Evolutionary conservation across 345 rosid species (phyloP), one percentile per base, ranked within the genome.

Genomic region (Populus davidiana): DNA sequence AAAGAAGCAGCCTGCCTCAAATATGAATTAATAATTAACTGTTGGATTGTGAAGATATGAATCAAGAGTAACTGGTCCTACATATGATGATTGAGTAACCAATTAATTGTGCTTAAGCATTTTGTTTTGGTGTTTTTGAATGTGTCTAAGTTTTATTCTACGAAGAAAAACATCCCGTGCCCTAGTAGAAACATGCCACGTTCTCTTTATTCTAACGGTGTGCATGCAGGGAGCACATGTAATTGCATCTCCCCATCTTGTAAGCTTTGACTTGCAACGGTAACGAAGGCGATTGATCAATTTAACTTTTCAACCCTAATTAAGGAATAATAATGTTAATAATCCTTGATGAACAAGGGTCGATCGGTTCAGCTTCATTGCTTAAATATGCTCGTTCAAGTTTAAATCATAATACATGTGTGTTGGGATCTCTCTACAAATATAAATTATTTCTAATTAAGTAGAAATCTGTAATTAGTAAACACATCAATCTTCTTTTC

Each of bases 251-350:
- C 49, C 31, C 81, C 6, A 39, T 67, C 78, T 67, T 17, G 31
- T 59, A 72, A 67, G 71, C 80, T 75, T 82, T 77, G 80, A 77
- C 80, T 67, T 74, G 66, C 43, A 76, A 71, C 72, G 52, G 61
- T 23, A 38, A 35, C 36, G 47, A 39, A 54, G 33, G 31, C 27
- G 39, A 12, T 59, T 31, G 33, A 31, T 61, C 61, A 27, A 41
- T 39, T 36, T 69, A 23, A 6, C 44, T 29, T 61, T 21, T 66
- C 36, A 36, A 10, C 25, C 23, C 56, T 38, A 50, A 65, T 25
- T 27, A 29, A 39, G 54, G 44, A 75, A 36, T 68, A 67, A 52
- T 36, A 49, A n/a, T 39, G 44, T 25, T 23, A 49, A 47, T 66
- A 10, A 14, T 33, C n/a, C 13, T 23, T 0, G 50, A 17, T 14